Conservation (phyloP, 2,329 filamentous ascomycete species). For the Ophiostoma sp. region DNA sequence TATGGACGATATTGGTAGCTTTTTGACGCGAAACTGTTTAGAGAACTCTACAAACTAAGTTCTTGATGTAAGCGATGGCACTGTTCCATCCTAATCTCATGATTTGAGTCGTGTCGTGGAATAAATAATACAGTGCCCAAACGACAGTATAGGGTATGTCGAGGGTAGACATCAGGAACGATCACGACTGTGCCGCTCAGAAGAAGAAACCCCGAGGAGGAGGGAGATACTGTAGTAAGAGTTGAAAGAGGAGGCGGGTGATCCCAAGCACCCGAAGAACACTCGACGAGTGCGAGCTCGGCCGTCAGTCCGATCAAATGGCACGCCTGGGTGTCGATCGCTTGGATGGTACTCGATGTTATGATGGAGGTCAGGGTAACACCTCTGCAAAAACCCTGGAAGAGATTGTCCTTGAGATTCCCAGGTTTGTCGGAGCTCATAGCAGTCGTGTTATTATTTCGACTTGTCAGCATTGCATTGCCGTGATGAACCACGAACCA, state of each 20-base stretch:
- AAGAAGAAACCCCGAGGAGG: not conserved
- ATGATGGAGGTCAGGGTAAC: not conserved
- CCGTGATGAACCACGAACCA: not conserved
- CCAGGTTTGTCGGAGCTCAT: not conserved
- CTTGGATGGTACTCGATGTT: not conserved
- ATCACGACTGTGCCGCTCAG: slow-evolving; percentile 1
- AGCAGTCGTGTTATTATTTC: not conserved
- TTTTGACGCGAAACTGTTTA: not conserved
- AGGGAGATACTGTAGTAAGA: not conserved
- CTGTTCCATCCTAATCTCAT: not conserved
- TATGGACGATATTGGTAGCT: not conserved
- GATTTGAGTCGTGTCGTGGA: not conserved
- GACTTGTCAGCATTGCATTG: not conserved
- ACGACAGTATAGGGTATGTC: not conserved
- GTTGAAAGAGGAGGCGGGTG: not conserved
- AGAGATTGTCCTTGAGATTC: not conserved
- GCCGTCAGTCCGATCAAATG: not conserved
- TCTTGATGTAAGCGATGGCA: not conserved
- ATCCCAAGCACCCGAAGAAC: not conserved
- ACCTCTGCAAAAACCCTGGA: not conserved
- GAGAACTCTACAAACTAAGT: too few relatives aligned
- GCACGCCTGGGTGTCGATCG: not conserved
- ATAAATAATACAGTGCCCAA: not conserved
- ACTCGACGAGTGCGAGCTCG: not conserved
- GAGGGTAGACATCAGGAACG: not conserved